These are phyloP conservation scores for Guillardia theta DNA, from an alignment of 78 protist species.

Conservation along the genomic window DNA sequence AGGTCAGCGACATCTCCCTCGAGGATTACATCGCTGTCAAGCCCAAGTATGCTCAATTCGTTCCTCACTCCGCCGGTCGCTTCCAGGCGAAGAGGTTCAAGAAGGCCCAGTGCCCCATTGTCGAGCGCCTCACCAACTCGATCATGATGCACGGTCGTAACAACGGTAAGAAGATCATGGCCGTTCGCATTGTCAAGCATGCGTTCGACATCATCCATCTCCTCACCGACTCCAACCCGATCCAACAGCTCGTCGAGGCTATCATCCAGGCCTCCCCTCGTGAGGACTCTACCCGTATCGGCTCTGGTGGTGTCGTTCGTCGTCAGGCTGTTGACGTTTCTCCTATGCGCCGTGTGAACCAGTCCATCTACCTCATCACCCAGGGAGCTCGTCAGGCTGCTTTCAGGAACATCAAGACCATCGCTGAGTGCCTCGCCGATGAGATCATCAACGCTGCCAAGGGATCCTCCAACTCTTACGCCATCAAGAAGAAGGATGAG, in stretches of 20 bases:
- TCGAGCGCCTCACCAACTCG: slow-evolving; percentile 87
- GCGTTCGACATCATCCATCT: slow-evolving; percentile 98
- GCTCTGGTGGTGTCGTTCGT: slow-evolving; percentile 96
- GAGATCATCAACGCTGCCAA: slow-evolving; percentile 98
- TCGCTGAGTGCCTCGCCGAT: slow-evolving; percentile 99
- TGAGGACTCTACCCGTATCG: slow-evolving; percentile 99
- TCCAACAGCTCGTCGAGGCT: slow-evolving; percentile 87
- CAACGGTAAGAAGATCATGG: slow-evolving; percentile 99
- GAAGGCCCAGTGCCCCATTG: slow-evolving; percentile 99
- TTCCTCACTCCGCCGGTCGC: slow-evolving; percentile 99
- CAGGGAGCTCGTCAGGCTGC: slow-evolving; percentile 90
- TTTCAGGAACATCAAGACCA: slow-evolving; percentile 98
- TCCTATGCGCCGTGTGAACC: slow-evolving; percentile 99
- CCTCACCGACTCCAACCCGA: slow-evolving; percentile 96
- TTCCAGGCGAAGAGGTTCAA: slow-evolving; percentile 95
- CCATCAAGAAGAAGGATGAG: slow-evolving; percentile 93
- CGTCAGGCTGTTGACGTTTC: slow-evolving; percentile 99
- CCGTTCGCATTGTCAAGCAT: slow-evolving; percentile 97
- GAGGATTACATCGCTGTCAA: slow-evolving; percentile 92
- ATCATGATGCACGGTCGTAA: slow-evolving; percentile 98
- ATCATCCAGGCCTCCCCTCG: slow-evolving; percentile 96
- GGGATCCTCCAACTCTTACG: slow-evolving; percentile 86
- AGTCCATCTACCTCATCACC: slow-evolving; percentile 47
- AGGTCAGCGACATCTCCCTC: slow-evolving; percentile 74
- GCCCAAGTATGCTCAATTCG: slow-evolving; percentile 73